These are phyloP conservation scores for Clonostachys solani DNA, from an alignment of 2,329 filamentous ascomycete genomes.

Conservation along the genomic window DNA sequence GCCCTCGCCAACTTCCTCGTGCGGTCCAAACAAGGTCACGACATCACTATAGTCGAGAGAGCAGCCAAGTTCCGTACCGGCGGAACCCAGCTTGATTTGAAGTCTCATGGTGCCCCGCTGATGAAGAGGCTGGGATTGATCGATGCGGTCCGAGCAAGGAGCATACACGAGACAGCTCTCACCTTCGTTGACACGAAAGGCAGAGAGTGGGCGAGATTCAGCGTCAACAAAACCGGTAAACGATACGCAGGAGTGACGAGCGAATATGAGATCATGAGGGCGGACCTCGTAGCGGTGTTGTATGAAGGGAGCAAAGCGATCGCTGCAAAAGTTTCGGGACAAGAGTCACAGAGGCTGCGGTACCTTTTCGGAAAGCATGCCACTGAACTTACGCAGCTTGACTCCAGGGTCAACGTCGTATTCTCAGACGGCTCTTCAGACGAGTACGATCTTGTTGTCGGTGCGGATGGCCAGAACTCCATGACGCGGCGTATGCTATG, in stretches of 20 bases:
- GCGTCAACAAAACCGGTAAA: conserved; percentile 26
- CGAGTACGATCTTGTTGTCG: conserved; percentile 47
- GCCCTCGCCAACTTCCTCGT: conserved; percentile 44
- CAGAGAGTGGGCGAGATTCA: conserved; percentile 29
- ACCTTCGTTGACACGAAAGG: conserved; percentile 33
- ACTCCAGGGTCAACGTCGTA: conserved; percentile 23
- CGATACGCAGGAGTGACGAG: conserved; percentile 38
- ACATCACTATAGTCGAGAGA: conserved; percentile 35
- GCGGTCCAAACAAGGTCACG: conserved; percentile 21
- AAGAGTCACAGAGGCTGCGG: conserved; percentile 3
- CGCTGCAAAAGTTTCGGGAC: too few species aligned
- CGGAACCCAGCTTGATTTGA: conserved; percentile 51
- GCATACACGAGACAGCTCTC: conserved; percentile 40
- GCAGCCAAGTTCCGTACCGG: conserved; percentile 32
- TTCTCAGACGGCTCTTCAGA: conserved; percentile 37
- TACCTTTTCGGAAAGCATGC: conserved; percentile 22
- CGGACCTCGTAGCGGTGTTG: conserved; percentile 46
- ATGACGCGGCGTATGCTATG: conserved; percentile 37
- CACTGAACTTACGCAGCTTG: conserved; percentile 20
- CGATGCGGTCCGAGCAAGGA: conserved; percentile 30
- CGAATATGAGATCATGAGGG: conserved; percentile 58
- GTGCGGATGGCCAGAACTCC: conserved; percentile 51
- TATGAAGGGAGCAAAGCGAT: conserved; percentile 29
- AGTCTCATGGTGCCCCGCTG: conserved; percentile 43
- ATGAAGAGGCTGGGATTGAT: conserved; percentile 47